A percentile compares a stretch with the other conserved stretches of the same genome.
Conservation (phyloP, 345 rosid genomes). For the Lumnitzera racemosa region DNA sequence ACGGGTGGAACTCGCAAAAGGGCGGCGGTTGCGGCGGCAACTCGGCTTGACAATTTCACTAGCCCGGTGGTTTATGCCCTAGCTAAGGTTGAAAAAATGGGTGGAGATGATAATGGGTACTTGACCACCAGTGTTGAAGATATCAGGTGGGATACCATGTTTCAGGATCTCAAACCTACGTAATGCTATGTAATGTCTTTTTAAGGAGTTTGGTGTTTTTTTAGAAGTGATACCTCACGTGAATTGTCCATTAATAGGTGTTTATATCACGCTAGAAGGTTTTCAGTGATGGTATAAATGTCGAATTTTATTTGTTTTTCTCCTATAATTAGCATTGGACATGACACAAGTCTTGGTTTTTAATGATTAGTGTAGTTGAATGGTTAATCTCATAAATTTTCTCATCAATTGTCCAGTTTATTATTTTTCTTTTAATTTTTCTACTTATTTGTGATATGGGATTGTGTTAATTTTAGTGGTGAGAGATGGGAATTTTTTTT, state of each 20-base stretch:
- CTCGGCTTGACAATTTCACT: slow-evolving; percentile 22
- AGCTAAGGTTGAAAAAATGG: slow-evolving; percentile 28
- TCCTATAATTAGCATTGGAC: too few species aligned
- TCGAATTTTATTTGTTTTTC: too few species aligned
- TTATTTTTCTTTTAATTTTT: background rate
- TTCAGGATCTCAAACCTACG: slow-evolving; percentile 83
- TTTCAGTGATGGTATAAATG: too few species aligned
- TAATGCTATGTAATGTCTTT: slow-evolving; percentile 12
- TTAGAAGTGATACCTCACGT: too few species aligned
- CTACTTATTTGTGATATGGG: slow-evolving; percentile 4
- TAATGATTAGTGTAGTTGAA: background rate
- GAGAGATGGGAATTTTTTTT: slow-evolving; percentile 50
- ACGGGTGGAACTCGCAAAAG: slow-evolving; percentile 36
- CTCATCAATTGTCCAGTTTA: background rate
- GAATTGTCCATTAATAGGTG: too few species aligned
- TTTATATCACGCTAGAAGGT: too few species aligned
- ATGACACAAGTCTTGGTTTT: too few species aligned
- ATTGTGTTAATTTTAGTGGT: slow-evolving; percentile 21
- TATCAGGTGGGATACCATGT: slow-evolving; percentile 91
- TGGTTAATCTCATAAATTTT: background rate
- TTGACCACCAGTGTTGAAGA: slow-evolving; percentile 44
- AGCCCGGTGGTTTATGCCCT: slow-evolving; percentile 35
- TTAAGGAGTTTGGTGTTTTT: too few species aligned
- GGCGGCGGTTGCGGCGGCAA: slow-evolving; percentile 20
- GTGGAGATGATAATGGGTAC: slow-evolving; percentile 20